These are phyloP conservation scores for Yarrowia bubula DNA, from an alignment of 805 yeast genomes.

Conservation along the genomic window DNA sequence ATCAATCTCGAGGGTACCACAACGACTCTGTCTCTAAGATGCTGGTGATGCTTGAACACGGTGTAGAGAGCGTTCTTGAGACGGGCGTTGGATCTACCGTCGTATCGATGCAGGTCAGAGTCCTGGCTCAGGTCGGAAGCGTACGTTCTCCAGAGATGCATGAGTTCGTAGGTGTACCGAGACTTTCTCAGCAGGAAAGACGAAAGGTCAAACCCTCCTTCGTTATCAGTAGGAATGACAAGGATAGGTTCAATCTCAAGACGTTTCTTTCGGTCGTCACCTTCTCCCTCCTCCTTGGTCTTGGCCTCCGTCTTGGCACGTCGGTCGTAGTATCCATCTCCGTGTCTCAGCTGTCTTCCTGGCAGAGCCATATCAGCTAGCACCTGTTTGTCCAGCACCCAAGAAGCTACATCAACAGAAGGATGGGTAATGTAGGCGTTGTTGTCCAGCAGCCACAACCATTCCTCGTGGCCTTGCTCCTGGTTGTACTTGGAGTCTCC, in stretches of 20 bases:
- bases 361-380: neutral
- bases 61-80: constrained; percentile 10
- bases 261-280: neutral
- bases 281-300: constrained; percentile 3
- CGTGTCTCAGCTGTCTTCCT: neutral
- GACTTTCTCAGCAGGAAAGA: neutral
- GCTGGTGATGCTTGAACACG: constrained; percentile 7
- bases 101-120: neutral
- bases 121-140: constrained; percentile 15
- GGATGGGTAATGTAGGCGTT: constrained; percentile 18
- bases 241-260: neutral
- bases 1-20: constrained; percentile 7
- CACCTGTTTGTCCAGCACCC: neutral
- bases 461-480: constrained; percentile 4
- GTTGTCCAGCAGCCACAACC: constrained; percentile 25
- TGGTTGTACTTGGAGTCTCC: neutral
- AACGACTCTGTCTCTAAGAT: constrained; percentile 5
- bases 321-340: constrained; percentile 11
- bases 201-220: constrained; percentile 11
- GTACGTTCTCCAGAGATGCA: constrained; percentile 15
- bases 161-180: neutral
- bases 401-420: neutral
- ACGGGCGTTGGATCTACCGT: constrained; percentile 13
- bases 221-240: neutral
- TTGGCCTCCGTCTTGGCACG: constrained; percentile 1